A percentile compares a stretch with the other conserved stretches of the same genome.
phyloP scores from a whole-genome alignment of 2,329 filamentous ascomycete species.

The Endoconidiophora laricicola region DNA sequence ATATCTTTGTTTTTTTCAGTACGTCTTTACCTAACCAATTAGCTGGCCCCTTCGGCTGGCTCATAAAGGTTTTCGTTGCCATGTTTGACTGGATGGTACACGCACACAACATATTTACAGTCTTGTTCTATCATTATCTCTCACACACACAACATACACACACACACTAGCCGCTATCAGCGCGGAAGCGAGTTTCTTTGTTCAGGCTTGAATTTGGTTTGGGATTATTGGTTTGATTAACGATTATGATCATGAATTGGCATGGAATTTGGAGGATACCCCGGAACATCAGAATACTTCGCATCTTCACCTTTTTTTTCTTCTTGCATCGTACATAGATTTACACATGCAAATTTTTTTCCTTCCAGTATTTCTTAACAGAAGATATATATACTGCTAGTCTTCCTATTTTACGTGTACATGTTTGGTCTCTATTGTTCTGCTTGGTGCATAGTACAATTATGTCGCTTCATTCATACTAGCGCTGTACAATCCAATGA shows the following conservation, averaged over 20 bases:
- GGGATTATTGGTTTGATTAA: conserved; percentile 8
- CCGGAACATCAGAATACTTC: conserved; percentile 12
- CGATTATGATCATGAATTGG: conserved; percentile 13
- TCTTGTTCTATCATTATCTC: conserved; percentile 4
- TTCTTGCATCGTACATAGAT: conserved; percentile 3
- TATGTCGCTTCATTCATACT: background rate
- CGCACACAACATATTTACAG: background rate
- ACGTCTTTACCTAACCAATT: conserved; percentile 3
- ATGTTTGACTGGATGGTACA: background rate
- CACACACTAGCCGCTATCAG: conserved; percentile 10
- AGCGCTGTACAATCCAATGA: too few relatives aligned
- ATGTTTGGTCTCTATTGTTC: background rate
- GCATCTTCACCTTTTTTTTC: background rate
- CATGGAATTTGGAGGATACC: conserved; percentile 12
- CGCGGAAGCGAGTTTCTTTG: conserved; percentile 13
- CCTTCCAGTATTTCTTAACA: background rate
- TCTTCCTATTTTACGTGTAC: background rate
- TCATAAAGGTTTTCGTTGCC: conserved; percentile 1
- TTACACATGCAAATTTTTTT: background rate
- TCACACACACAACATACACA: background rate
- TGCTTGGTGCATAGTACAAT: background rate
- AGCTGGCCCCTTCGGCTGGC: background rate
- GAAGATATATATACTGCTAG: background rate
- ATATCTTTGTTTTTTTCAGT: background rate
- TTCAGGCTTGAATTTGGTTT: conserved; percentile 12